Conservation (phyloP, 2,329 filamentous ascomycete genomes). For the Pestalotiopsis sp. region DNA sequence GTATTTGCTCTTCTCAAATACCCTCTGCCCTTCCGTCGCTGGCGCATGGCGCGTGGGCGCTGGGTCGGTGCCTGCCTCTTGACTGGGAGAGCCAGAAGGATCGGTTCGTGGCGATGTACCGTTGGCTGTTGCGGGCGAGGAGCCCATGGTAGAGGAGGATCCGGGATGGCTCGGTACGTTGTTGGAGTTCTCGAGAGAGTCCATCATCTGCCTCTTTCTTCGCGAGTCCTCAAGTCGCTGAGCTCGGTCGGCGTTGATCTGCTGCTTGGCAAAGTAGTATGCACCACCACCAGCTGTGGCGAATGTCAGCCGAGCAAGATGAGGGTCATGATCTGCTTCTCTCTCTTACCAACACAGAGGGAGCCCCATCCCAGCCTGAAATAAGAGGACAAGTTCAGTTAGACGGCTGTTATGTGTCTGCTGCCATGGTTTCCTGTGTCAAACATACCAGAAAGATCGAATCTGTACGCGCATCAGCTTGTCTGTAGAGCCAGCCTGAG, state of each 20-base stretch:
- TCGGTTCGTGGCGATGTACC: constrained; percentile 59
- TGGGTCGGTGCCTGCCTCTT: constrained; percentile 75
- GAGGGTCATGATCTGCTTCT: background rate
- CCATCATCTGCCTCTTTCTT: constrained; percentile 60
- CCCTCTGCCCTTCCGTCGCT: constrained; percentile 64
- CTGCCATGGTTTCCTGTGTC: background rate
- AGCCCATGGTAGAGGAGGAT: constrained; percentile 37
- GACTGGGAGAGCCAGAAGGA: constrained; percentile 62
- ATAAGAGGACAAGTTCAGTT: background rate
- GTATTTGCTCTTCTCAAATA: constrained; percentile 84
- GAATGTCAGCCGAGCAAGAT: constrained; percentile 18
- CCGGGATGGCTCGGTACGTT: constrained; percentile 35
- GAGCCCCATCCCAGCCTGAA: constrained; percentile 87
- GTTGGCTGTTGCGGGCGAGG: constrained; percentile 34
- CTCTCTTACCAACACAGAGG: constrained; percentile 75
- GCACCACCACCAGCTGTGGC: constrained; percentile 77
- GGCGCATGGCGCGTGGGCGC: constrained; percentile 82
- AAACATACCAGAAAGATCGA: constrained; percentile 18
- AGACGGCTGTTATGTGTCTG: background rate
- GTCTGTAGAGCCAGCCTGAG: background rate
- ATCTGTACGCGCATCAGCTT: constrained; percentile 14
- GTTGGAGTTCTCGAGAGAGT: constrained; percentile 52
- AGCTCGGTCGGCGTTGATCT: constrained; percentile 87
- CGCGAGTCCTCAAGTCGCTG: constrained; percentile 67
- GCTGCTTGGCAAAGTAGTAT: constrained; percentile 93